Evolutionary conservation across 2,329 filamentous ascomycete genomes (phyloP).

Genomic region (Apiospora malaysiana): DNA sequence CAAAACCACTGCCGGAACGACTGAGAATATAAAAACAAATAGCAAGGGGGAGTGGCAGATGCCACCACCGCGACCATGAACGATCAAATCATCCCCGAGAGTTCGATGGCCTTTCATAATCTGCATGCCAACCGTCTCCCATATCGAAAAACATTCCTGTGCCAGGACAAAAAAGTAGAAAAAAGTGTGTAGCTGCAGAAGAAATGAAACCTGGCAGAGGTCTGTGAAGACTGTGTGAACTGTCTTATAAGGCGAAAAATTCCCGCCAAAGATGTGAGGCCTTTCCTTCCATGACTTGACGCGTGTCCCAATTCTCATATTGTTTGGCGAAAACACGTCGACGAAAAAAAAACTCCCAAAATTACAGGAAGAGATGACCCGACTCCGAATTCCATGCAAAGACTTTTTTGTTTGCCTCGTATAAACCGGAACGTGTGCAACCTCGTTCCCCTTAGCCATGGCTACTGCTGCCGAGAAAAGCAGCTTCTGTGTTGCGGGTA

Average conservation of each 20-base stretch:
- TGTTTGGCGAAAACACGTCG: conserved; percentile 27
- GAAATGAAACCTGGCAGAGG: conserved; percentile 26
- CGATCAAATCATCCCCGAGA: conserved; percentile 16
- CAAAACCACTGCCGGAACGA: conserved; percentile 26
- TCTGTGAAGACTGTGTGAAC: conserved; percentile 27
- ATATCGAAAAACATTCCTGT: conserved; percentile 22
- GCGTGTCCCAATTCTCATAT: conserved; percentile 24
- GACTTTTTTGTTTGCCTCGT: conserved; percentile 32
- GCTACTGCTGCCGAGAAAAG: conserved; percentile 21
- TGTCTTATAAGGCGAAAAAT: conserved; percentile 23
- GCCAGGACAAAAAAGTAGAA: conserved; percentile 21
- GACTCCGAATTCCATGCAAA: conserved; percentile 41
- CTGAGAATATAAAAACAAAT: conserved; percentile 20
- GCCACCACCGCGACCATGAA: conserved; percentile 14
- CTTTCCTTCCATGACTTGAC: conserved; percentile 22
- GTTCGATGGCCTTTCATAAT: conserved; percentile 11
- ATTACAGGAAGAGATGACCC: conserved; percentile 35
- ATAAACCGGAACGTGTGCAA: conserved; percentile 35
- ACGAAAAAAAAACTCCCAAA: conserved; percentile 33
- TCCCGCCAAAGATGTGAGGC: conserved; percentile 1
- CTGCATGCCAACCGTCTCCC: conserved; percentile 15
- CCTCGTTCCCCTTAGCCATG: conserved; percentile 29
- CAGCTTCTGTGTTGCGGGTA: conserved; percentile 22
- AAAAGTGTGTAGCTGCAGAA: conserved; percentile 23
- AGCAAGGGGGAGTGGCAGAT: conserved; percentile 17